Evolutionary conservation across 1,139 yeast genomes (phyloP), one percentile per base, ranked within the genome.

Genomic region (Scheffersomyces quercinus): DNA sequence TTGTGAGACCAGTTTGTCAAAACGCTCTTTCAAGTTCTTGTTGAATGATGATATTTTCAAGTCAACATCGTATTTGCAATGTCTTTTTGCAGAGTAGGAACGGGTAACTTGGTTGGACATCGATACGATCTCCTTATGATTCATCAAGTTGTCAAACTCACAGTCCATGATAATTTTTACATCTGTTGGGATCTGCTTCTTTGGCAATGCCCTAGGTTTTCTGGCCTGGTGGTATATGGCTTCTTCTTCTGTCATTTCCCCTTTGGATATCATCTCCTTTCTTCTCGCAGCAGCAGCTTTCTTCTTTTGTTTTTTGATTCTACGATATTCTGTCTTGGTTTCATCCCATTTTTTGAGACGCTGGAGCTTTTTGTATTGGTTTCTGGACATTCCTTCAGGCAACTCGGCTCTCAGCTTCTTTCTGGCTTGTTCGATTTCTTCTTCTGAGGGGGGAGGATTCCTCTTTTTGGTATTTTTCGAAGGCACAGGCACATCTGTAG

Each of bases 111-210:
- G 99, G 48, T 83, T 80, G 9, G 91, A 81, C 60, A 91, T 67
- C 14, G 96, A 87, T 2, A 79, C 80, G 37, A 87, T 79, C 58
- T 93, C 98, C 60, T 75, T 83, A 33, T 82, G 86, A 40, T 76
- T 81, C 99, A 93, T 93, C 56, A 87, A 64, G 36, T 88, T 90
- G 59, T 93, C 99, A 62, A 93, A 93, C 20, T 78, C 88, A 66
- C 99, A 93, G 65, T 93, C 99, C 52, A 93, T 62, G 14, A 90
- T 68, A 31, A 91, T 75, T 5, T 68, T 68, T 35, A 79, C 75
- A 0, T 76, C 79, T 3, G 82, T 74, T 9, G 65, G 62, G 2
- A 46, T 55, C 54, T 82, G 85, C 11, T 65, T 57, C 29, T 62
- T 59, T 3, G 79, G 77, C 4, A 66, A 56, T 32, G 56, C 58